A percentile compares a stretch with the other conserved stretches of the same genome.
These are phyloP conservation scores for Pichiaceae sp. DNA, from an alignment of 1,139 yeast species.

Conservation along the genomic window DNA sequence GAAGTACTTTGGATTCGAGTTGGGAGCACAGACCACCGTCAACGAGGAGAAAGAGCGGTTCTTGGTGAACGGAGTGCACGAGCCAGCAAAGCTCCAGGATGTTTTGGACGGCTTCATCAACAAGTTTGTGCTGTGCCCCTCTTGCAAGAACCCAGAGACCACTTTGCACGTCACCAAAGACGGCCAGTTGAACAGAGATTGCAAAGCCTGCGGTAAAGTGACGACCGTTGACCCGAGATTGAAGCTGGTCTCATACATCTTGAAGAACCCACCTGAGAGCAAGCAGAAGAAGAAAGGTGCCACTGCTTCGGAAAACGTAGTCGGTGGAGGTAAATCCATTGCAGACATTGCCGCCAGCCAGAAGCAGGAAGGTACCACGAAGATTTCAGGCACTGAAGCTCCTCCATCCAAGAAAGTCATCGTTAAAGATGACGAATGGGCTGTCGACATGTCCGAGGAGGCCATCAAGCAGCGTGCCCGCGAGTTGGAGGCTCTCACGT, in stretches of 20 bases:
- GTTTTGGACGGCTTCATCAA: conserved; percentile 87
- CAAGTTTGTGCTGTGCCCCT: conserved; percentile 87
- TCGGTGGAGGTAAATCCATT: conserved; percentile 80
- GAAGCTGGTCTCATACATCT: conserved; percentile 75
- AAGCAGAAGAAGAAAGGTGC: conserved; percentile 65
- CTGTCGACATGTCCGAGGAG: conserved; percentile 95
- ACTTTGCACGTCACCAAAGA: conserved; percentile 77
- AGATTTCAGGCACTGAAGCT: conserved; percentile 12
- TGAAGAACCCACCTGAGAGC: conserved; percentile 88
- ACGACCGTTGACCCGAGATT: conserved; percentile 80
- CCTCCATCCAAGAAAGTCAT: conserved; percentile 45
- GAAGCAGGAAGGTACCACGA: conserved; percentile 55
- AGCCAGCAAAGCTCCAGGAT: conserved; percentile 84
- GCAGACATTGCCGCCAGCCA: conserved; percentile 66
- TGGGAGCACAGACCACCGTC: conserved; percentile 91
- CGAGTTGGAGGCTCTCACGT: conserved; percentile 54
- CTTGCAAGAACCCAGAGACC: conserved; percentile 97
- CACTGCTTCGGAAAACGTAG: conserved; percentile 85
- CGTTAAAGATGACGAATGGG: conserved; percentile 88
- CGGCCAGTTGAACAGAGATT: conserved; percentile 76
- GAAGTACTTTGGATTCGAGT: conserved; percentile 91
- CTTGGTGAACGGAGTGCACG: conserved; percentile 93
- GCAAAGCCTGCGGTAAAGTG: conserved; percentile 97
- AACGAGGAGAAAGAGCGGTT: conserved; percentile 78
- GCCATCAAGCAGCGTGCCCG: conserved; percentile 91